A percentile compares a stretch with the other conserved stretches of the same genome.
Conservation (phyloP, 768 basidiomycete species). For the Phylloporus scabripes region DNA sequence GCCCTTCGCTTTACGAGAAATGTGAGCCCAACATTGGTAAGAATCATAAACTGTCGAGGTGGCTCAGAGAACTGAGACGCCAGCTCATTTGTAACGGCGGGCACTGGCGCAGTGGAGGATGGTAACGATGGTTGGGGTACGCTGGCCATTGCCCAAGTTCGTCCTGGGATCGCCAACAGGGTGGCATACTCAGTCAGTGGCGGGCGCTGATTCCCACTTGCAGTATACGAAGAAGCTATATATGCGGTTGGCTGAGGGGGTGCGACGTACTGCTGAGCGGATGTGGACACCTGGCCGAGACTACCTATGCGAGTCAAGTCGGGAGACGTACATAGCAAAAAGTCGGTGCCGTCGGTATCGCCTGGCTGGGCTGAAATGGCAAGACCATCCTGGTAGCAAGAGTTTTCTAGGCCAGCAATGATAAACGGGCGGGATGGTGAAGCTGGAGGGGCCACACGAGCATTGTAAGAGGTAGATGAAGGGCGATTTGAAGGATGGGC, state of each 20-base stretch:
- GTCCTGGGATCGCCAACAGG: conserved; percentile 71
- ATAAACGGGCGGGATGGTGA: conserved; percentile 53
- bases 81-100: conserved; percentile 69
- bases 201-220: conserved; percentile 43
- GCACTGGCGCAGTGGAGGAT: conserved; percentile 40
- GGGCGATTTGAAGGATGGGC: conserved; percentile 45
- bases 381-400: conserved; percentile 64
- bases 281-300: conserved; percentile 58
- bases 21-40: conserved; percentile 82
- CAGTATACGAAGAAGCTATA: conserved; percentile 36
- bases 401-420: conserved; percentile 52
- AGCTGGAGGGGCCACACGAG: conserved; percentile 40
- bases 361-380: conserved; percentile 68
- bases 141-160: conserved; percentile 78
- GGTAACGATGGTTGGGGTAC: conserved; percentile 35
- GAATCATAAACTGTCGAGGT: conserved; percentile 75
- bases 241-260: conserved; percentile 38
- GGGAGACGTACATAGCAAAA: conserved; percentile 67
- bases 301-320: conserved; percentile 69
- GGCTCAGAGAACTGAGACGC: conserved; percentile 74
- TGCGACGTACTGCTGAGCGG: conserved; percentile 29
- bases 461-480: conserved; percentile 40
- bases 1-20: conserved; percentile 78
- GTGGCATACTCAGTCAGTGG: conserved; percentile 75
- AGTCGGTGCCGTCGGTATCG: conserved; percentile 69